A percentile compares a stretch with the other conserved stretches of the same genome.
Conservation (phyloP, 192 early-diverging fungal genomes). For the Jimgerdemannia flammicorona region DNA sequence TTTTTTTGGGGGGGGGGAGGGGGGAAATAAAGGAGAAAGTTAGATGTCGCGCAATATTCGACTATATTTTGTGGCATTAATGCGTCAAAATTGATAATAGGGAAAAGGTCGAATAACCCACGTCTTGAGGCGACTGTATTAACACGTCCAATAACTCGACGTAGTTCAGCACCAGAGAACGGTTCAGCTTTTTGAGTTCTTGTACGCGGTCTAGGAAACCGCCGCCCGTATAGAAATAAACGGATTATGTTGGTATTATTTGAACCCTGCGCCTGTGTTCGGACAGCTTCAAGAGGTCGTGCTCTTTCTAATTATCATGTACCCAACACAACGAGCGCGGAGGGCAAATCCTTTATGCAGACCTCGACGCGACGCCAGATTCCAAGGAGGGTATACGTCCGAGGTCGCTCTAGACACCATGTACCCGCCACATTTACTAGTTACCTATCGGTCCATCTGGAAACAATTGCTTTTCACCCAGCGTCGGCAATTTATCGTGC, state of each 20-base stretch:
- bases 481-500: slow-evolving; percentile 48
- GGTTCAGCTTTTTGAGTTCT: slow-evolving; percentile 64
- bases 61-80: not conserved
- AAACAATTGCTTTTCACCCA: slow-evolving; percentile 65
- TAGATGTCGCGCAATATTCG: not conserved
- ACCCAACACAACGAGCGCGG: not conserved
- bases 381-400: too few species aligned
- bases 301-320: not conserved
- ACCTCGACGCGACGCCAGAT: too few species aligned
- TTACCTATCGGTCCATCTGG: slow-evolving; percentile 34
- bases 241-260: not conserved
- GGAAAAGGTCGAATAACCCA: slow-evolving; percentile 15
- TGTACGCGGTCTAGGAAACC: slow-evolving; percentile 47
- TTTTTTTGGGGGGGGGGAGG: too few species aligned
- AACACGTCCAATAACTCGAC: slow-evolving; percentile 66
- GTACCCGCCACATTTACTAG: too few species aligned
- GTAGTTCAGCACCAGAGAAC: slow-evolving; percentile 61
- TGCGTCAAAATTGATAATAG: not conserved
- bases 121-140: slow-evolving; percentile 42
- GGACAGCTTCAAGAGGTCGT: not conserved
- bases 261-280: not conserved
- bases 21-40: too few species aligned
- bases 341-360: slow-evolving; percentile 24
- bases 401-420: too few species aligned
- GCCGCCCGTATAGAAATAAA: slow-evolving; percentile 3